Evolutionary conservation across 805 yeast species (phyloP), one percentile per base, ranked within the genome.

Genomic region (Starmerella tilneyi): DNA sequence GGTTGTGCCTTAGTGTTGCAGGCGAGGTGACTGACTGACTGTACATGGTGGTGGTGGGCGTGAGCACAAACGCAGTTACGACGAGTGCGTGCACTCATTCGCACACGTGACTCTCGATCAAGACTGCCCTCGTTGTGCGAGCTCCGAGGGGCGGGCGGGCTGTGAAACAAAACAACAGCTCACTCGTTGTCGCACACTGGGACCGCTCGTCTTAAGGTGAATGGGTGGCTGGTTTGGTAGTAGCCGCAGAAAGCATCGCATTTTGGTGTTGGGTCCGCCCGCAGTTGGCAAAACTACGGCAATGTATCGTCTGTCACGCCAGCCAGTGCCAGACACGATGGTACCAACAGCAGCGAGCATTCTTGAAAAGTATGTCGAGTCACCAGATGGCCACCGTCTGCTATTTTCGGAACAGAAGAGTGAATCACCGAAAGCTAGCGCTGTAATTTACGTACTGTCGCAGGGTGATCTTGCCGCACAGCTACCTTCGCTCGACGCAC

Each of bases 261-360:
- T 51, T 4, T 27, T 50, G 8, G 19, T 51, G 9, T 41, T 49
- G 20, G 54, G 54, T 6, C 38, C 43, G 2, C 43, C 16, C 13
- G 17, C 43, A 3, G 44, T 34, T 20, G 54, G 54, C 13, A 51
- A 51, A 22, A 51, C 54, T 11, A 46, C 54, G 12, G 33, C 44
- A 15, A 31, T 51, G 40, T 51, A 51, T 31, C 42, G 50, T 28
- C 49, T 51, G 13, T 31, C 52, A 24, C 17, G 33, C 21, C 50
- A 46, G 40, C 54, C 54, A 11, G 39, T 51, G 15, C 54, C 54
- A 6, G 50, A 43, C 9, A 7, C 43, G 3, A 45, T 51, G 53
- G 43, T 46, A 9, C 54, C 54, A 8, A 51, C 54, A 13, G 53
- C 51, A 15, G 49, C 39, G 7, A 34, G 28, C 21, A 45, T 43